These are phyloP conservation scores for Eucalyptus polyanthemos DNA, from an alignment of 345 rosid genomes.

Conservation along the genomic window DNA sequence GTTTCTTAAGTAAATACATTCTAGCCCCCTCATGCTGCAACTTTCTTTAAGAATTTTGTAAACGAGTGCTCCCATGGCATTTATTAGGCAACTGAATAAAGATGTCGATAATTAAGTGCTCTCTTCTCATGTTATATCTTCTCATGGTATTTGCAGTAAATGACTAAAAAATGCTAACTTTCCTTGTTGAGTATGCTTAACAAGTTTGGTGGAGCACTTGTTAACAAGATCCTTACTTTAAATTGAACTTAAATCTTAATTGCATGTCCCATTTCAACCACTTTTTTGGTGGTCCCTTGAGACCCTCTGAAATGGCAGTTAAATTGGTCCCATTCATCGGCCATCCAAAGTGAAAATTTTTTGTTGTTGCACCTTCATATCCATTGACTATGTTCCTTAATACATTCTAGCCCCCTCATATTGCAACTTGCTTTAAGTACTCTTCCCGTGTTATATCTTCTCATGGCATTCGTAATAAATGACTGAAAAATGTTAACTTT, in stretches of 20 bases:
- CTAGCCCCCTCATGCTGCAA: neutral
- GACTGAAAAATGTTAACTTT: neutral
- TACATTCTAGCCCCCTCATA: neutral
- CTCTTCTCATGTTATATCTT: neutral
- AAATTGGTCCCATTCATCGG: neutral
- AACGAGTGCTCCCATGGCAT: neutral
- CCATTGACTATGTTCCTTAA: neutral
- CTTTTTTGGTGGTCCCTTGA: neutral
- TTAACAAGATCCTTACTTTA: neutral
- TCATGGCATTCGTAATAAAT: neutral
- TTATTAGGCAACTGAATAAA: neutral
- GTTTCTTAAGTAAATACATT: neutral
- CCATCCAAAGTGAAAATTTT: neutral
- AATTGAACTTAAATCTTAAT: neutral
- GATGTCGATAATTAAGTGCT: neutral
- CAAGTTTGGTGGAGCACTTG: neutral
- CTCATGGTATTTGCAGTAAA: neutral
- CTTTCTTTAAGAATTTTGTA: neutral
- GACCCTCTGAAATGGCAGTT: neutral
- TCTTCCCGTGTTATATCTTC: neutral
- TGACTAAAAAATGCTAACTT: neutral
- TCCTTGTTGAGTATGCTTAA: neutral
- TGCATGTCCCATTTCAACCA: neutral
- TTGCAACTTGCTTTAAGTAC: neutral
- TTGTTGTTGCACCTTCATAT: neutral